Base-by-base conservation (phyloP, 495 filamentous ascomycete species). In the Lophiotrema nucula region DNA sequence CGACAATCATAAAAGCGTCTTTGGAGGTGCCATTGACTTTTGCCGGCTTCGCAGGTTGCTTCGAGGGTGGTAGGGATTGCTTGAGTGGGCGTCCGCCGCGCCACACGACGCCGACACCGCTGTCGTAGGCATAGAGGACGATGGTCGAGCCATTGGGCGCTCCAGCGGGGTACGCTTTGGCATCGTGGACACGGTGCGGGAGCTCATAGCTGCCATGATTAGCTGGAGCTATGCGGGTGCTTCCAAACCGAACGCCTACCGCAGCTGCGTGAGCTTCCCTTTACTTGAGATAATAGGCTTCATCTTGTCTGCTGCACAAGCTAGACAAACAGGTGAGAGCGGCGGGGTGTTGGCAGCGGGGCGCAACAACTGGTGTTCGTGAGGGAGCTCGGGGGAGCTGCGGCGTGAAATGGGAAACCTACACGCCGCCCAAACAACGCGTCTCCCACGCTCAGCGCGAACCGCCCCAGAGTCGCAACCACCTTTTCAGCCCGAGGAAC, bases 141-240 rank as follows among this genome's bases (percentile, higher is more conserved):
- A 96, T 80, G 1, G 84, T 88, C 8, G 91, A 92, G 63, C 89
- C 90, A 69, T 95, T 93, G 4, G 88, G 85, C 5, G 90, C 82
- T 50, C 77, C 78, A 22, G 90, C 71, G 5, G 91, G 90, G 68
- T 95, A 95, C 48, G 81, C 77, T 68, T 86, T 82, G 27, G 88
- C 82, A 35, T 83, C 74, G 72, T 91, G 78, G 49, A 91, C 77
- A 64, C 89, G 87, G 68, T 88, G 83, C 43, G 83, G 77, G 18
- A 93, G 78, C 50, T 88, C 79, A 67, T 95, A 95, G 72, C 88
- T 93, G 60, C 58, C 53, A 49, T 21, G 60, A 18, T 43, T n/a
- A 35, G 31, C 8, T n/a, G 31, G 8, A n/a, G 31, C 31, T 35
- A n/a, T n/a, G n/a, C n/a, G n/a, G n/a, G n/a, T n/a, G n/a, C n/a